Conservation (phyloP, 371 early-diverging fungal species). For the Mortierella sp. region DNA sequence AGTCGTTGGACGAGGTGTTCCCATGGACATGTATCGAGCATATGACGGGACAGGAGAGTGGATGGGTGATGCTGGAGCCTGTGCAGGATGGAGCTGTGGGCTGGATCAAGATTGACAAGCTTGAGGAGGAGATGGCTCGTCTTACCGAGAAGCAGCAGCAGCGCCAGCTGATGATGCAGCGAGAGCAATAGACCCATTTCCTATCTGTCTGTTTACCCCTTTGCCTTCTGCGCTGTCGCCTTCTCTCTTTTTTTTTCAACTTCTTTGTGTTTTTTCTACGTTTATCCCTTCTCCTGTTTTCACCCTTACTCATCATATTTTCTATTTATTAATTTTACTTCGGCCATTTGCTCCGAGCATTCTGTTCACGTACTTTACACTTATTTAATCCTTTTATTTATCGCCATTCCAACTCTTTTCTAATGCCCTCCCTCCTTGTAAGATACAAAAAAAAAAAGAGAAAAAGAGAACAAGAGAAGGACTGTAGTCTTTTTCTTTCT, state of each 20-base stretch:
- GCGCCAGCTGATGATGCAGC: slow-evolving; percentile 20
- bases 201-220: neutral
- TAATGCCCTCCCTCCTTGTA: neutral
- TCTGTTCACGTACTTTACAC: neutral
- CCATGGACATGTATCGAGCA: slow-evolving; percentile 51
- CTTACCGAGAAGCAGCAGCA: slow-evolving; percentile 25
- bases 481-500: neutral
- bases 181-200: slow-evolving; percentile 19
- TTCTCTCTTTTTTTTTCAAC: neutral
- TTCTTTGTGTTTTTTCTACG: neutral
- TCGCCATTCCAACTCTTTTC: neutral
- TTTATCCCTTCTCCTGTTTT: neutral
- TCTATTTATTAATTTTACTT: too few species aligned
- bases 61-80: slow-evolving; percentile 56
- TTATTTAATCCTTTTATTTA: neutral
- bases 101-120: slow-evolving; percentile 54
- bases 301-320: too few species aligned
- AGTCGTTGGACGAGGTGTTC: slow-evolving; percentile 53
- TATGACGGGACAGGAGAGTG: slow-evolving; percentile 48
- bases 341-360: neutral
- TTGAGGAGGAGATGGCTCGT: slow-evolving; percentile 50
- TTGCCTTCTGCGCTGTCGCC: neutral
- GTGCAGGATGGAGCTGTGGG: slow-evolving; percentile 56
- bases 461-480: neutral
- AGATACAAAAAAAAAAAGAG: neutral